Percentiles rank a stretch among this genome's conserved stretches.
Conservation (phyloP, 73 alveolate genomes). For the Paramecium biaurelia region DNA sequence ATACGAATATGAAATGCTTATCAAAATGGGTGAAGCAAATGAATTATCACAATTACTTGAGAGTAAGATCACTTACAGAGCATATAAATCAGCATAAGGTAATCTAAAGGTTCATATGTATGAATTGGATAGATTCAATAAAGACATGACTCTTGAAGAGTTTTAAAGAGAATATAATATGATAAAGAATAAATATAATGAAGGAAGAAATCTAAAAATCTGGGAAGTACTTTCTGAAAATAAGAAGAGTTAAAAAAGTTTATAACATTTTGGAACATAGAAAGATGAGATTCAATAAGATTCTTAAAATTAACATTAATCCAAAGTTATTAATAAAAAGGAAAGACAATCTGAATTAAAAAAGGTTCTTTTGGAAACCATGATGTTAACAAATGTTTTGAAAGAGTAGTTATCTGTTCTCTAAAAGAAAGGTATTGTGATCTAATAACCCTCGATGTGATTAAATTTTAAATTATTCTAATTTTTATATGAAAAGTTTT, state of each 20-base stretch:
- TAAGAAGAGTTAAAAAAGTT: conserved; percentile 42
- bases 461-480: background rate
- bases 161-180: conserved; percentile 63
- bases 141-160: conserved; percentile 62
- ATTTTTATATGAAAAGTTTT: background rate
- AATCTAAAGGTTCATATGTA: conserved; percentile 62
- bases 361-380: conserved; percentile 55
- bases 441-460: background rate
- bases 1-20: conserved; percentile 65
- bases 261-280: conserved; percentile 42
- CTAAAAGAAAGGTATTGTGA: conserved; percentile 18
- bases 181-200: conserved; percentile 63
- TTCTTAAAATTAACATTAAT: conserved; percentile 7
- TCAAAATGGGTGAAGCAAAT: conserved; percentile 66
- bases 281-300: conserved; percentile 11
- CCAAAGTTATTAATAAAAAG: conserved; percentile 43
- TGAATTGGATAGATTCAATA: conserved; percentile 55
- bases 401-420: conserved; percentile 56
- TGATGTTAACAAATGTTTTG: conserved; percentile 57
- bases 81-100: conserved; percentile 60
- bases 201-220: conserved; percentile 39
- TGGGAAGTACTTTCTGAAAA: conserved; percentile 64
- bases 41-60: conserved; percentile 56
- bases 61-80: conserved; percentile 60
- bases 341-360: conserved; percentile 61